Conservation (phyloP, 352 stramenopile species). For the Phytophthora agathidicida region DNA sequence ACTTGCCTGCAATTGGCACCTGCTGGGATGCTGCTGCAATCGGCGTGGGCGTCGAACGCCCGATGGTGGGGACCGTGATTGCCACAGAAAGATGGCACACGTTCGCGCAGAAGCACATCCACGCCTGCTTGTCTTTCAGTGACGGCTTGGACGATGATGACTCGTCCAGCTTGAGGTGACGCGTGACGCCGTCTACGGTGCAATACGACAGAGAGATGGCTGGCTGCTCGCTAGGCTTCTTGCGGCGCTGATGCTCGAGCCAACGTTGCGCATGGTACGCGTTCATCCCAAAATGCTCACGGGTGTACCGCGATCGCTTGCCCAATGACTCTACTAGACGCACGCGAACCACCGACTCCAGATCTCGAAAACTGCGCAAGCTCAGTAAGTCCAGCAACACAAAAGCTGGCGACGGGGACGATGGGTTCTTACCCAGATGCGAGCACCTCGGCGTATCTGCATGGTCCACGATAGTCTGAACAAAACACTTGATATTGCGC, state of each 20-base stretch:
- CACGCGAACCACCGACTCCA: constrained; percentile 43
- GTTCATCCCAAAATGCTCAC: constrained; percentile 40
- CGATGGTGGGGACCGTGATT: constrained; percentile 19
- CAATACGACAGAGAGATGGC: constrained; percentile 55
- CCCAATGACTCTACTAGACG: constrained; percentile 39
- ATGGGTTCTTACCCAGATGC: constrained; percentile 5
- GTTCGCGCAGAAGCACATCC: constrained; percentile 76
- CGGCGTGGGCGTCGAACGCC: constrained; percentile 1
- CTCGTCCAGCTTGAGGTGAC: constrained; percentile 20
- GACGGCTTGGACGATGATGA: constrained; percentile 7
- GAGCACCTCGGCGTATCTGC: constrained; percentile 14
- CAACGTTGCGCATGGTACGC: constrained; percentile 30
- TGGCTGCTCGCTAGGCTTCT: constrained; percentile 25
- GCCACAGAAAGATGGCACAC: constrained; percentile 61
- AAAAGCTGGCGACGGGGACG: constrained; percentile 29
- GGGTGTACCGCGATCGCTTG: constrained; percentile 37
- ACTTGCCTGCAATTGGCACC: constrained; percentile 9
- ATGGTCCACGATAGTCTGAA: constrained; percentile 26
- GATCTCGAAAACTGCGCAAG: constrained; percentile 44
- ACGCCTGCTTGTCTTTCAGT: constrained; percentile 39
- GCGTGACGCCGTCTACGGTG: constrained; percentile 30
- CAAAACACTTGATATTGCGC: constrained; percentile 66
- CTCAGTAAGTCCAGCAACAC: constrained; percentile 56
- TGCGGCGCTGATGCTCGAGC: constrained; percentile 38
- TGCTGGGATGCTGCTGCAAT: constrained; percentile 5